phyloP scores from a whole-genome alignment of 1,139 yeast genomes.

The Kurtzmaniella quercitrusa region DNA sequence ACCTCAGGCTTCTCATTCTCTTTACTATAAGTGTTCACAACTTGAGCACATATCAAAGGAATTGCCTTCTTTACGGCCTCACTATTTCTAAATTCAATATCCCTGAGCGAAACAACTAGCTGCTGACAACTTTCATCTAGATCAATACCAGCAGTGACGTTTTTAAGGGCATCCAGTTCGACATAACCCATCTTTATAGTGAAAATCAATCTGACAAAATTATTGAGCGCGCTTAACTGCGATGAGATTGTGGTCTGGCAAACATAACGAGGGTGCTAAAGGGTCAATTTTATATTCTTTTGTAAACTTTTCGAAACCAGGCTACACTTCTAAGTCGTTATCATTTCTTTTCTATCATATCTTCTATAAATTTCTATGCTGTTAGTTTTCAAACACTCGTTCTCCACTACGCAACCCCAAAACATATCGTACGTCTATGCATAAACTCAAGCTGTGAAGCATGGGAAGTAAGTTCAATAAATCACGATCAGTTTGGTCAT shows the following conservation, averaged over 20 bases:
- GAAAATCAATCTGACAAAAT: not conserved
- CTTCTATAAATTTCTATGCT: not conserved
- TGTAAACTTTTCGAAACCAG: not conserved
- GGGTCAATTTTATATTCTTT: too few species aligned
- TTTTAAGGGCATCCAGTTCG: not conserved
- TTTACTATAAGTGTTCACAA: not conserved
- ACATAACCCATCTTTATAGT: not conserved
- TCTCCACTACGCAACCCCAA: constrained; percentile 79
- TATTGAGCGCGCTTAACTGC: not conserved
- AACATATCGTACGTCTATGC: constrained; percentile 83
- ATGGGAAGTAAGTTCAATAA: constrained; percentile 77
- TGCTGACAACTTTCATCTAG: not conserved
- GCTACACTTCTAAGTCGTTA: not conserved
- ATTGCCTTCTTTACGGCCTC: constrained; percentile 1
- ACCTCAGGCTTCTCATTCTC: not conserved
- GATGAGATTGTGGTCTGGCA: too few species aligned
- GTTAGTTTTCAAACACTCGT: constrained; percentile 48
- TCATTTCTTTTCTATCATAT: not conserved
- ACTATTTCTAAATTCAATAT: not conserved
- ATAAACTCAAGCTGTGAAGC: constrained; percentile 69
- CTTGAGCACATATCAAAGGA: not conserved
- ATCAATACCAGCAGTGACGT: not conserved
- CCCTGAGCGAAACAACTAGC: not conserved
- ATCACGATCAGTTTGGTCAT: constrained; percentile 86
- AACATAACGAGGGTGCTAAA: too few species aligned